phyloP scores from a whole-genome alignment of 345 rosid species.

The Angophora floribunda region DNA sequence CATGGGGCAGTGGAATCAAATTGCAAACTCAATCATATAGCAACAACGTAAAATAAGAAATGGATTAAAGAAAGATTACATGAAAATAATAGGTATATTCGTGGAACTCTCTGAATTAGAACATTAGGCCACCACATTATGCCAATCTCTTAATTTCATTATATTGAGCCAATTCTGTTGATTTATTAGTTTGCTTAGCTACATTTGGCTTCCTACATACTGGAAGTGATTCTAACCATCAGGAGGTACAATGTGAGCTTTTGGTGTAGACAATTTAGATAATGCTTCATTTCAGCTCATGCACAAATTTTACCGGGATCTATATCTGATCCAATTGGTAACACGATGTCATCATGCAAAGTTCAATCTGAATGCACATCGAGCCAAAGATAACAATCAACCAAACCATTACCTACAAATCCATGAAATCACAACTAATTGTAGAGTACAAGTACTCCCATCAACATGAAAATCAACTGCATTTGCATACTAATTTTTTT shows the following conservation, averaged over 20 bases:
- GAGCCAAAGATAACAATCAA: background rate
- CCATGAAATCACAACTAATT: conserved; percentile 24
- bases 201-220: background rate
- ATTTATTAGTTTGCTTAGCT: background rate
- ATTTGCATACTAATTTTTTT: conserved; percentile 8
- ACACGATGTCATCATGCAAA: background rate
- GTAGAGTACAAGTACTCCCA: conserved; percentile 3
- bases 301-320: background rate
- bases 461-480: conserved; percentile 16
- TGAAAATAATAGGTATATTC: background rate
- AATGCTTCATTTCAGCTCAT: background rate
- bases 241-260: background rate
- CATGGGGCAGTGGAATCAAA: background rate
- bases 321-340: background rate
- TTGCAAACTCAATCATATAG: background rate
- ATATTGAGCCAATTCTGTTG: background rate
- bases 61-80: background rate
- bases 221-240: background rate
- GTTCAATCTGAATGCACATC: background rate
- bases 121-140: background rate
- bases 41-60: background rate
- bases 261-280: background rate
- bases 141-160: background rate
- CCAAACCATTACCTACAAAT: conserved; percentile 40
- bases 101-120: background rate